Evolutionary conservation across 306 rosid genomes (phyloP).

Genomic region (Inga laurina): DNA sequence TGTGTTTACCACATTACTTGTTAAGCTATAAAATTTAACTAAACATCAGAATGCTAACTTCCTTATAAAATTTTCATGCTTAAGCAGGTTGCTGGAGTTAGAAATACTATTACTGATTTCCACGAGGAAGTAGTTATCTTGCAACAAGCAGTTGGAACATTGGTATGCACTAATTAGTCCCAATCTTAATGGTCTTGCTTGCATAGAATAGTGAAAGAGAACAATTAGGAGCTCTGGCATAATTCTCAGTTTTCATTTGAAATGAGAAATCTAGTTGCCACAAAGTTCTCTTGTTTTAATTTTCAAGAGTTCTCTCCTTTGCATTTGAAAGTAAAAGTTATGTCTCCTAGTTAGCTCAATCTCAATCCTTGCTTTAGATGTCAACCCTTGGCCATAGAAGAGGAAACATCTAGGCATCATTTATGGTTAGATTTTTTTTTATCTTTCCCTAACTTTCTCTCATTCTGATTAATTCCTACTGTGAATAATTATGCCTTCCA

Average conservation of each 20-base stretch:
- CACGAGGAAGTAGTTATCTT: conserved; percentile 60
- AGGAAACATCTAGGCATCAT: not conserved
- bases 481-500: conserved; percentile 41
- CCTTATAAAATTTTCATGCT: conserved; percentile 25
- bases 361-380: not conserved
- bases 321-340: not conserved
- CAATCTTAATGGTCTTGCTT: conserved; percentile 2
- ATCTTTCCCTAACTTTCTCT: not conserved
- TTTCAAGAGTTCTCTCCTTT: not conserved
- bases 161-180: conserved; percentile 62
- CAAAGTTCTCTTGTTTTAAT: no score
- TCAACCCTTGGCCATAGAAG: not conserved
- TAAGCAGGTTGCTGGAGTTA: conserved; percentile 77
- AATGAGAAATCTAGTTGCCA: no score
- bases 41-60: not conserved
- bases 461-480: conserved; percentile 30
- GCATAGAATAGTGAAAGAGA: conserved; percentile 15
- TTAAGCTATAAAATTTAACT: not conserved
- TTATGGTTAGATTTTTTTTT: not conserved
- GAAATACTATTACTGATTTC: conserved; percentile 51
- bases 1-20: not conserved
- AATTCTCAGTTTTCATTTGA: no score
- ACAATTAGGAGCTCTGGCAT: conserved; percentile 6
- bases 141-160: conserved; percentile 56
- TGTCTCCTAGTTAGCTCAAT: not conserved